A percentile compares a stretch with the other conserved stretches of the same genome.
Conservation (phyloP, 768 basidiomycete genomes). For the Aureoboletus auriporus region DNA sequence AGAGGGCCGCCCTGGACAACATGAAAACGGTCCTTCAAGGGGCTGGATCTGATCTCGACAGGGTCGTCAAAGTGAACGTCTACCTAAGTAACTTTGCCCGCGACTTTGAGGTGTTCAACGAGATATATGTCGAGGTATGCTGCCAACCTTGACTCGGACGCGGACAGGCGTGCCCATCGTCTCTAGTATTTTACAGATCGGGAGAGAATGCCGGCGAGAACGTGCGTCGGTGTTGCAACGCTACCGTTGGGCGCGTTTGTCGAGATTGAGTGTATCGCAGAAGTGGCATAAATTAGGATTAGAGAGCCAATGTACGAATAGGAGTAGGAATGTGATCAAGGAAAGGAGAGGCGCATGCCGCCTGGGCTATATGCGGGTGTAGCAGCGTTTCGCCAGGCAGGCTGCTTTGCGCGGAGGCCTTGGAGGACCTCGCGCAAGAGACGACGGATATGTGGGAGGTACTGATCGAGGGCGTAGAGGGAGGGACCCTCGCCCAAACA, state of each 20-base stretch:
- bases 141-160: too few species aligned
- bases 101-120: conserved; percentile 39
- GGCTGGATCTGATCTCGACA: conserved; percentile 33
- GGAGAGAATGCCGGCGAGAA: conserved; percentile 31
- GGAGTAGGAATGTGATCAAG: too few species aligned
- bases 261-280: conserved; percentile 49
- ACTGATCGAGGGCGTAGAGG: background rate
- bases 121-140: conserved; percentile 33
- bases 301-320: too few species aligned
- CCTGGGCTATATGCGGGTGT: too few species aligned
- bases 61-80: conserved; percentile 27
- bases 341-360: too few species aligned
- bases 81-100: conserved; percentile 31
- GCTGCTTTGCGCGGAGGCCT: conserved; percentile 17
- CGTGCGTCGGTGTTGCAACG: conserved; percentile 32
- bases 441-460: background rate
- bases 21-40: conserved; percentile 34
- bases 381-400: background rate
- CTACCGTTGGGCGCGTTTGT: conserved; percentile 21
- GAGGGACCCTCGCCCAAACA: conserved; percentile 40
- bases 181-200: conserved; percentile 43
- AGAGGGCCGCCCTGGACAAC: conserved; percentile 24
- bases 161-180: too few species aligned
- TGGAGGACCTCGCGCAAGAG: conserved; percentile 36
- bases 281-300: too few species aligned